Evolutionary conservation across 345 rosid species (phyloP), one percentile per base, ranked within the genome.

Genomic region (Erodium maritimum): DNA sequence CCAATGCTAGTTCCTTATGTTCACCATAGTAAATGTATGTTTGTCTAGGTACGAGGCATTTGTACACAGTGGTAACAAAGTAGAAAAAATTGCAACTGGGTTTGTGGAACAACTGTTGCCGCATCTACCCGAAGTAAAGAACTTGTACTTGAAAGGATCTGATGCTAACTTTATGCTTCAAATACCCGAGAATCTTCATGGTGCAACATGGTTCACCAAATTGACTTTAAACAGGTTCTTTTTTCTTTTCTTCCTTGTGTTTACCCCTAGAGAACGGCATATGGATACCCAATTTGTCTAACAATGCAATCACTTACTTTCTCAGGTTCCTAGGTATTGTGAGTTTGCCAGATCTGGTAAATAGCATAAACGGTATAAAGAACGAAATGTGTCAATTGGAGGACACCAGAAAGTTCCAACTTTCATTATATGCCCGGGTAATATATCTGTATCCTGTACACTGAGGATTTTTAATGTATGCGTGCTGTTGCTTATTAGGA

Each of bases 361-460:
- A 66, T 60, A 62, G 56, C 33, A 63, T 71, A 53, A 79, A 73
- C 67, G 62, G 53, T 22, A 75, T 84, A 52, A 75, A 72, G 69
- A 78, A 58, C 45, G 86, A 81, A 77, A 79, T 75, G 58, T 75
- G 78, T 71, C 84, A 77, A 59, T 69, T 81, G 78, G 84, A 79
- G 70, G 86, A 79, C 61, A 78, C 79, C 55, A 84, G 80, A 67
- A 79, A 73, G 37, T 81, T 81, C 61, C 86, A 84, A 62, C 63
- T 79, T 73, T 73, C 82, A 59, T 67, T 79, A 57, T 74, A 73
- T 66, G 51, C 71, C 56, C 68, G 69, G 79, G 87, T 82, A 70
- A 65, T 29, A 29, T 34, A 23, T 42, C 21, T 13, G 58, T 21
- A 13, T 55, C 51, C 57, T 57, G 42, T 56, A 18, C 9, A 4